Conservation (phyloP, 2,329 filamentous ascomycete genomes). For the Fusarium tricinctum region DNA sequence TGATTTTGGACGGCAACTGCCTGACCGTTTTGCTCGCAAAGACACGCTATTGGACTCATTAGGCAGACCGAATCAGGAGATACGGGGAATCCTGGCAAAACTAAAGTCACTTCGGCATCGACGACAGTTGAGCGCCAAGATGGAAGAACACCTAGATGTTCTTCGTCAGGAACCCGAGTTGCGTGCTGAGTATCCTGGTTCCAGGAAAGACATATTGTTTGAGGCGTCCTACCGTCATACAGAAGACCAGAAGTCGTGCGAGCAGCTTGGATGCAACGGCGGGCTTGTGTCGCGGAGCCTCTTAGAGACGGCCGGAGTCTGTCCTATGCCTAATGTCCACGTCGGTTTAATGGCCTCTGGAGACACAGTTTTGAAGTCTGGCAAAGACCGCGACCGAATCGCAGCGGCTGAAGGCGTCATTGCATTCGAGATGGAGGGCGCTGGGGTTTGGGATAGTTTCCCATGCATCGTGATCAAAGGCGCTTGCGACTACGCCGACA, state of each 20-base stretch:
- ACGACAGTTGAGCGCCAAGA: fast-evolving
- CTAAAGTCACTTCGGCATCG: fast-evolving
- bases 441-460: too few species aligned
- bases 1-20: neutral
- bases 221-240: neutral
- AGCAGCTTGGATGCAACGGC: fast-evolving
- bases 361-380: too few species aligned
- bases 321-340: too few species aligned
- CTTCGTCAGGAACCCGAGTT: neutral
- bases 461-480: too few species aligned
- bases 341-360: too few species aligned
- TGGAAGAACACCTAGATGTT: fast-evolving
- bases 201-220: fast-evolving
- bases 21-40: neutral
- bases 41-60: fast-evolving
- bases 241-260: neutral
- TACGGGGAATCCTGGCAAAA: fast-evolving
- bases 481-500: too few species aligned
- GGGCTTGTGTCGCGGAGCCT: fast-evolving
- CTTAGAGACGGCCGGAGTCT: too few species aligned
- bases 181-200: neutral
- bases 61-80: neutral
- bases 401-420: too few species aligned
- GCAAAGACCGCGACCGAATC: too few species aligned
- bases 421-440: too few species aligned